Percentiles rank a stretch among this genome's conserved stretches.
Evolutionary conservation across 441 rosid genomes (phyloP).

Genomic region (Bruguiera hainesii): DNA sequence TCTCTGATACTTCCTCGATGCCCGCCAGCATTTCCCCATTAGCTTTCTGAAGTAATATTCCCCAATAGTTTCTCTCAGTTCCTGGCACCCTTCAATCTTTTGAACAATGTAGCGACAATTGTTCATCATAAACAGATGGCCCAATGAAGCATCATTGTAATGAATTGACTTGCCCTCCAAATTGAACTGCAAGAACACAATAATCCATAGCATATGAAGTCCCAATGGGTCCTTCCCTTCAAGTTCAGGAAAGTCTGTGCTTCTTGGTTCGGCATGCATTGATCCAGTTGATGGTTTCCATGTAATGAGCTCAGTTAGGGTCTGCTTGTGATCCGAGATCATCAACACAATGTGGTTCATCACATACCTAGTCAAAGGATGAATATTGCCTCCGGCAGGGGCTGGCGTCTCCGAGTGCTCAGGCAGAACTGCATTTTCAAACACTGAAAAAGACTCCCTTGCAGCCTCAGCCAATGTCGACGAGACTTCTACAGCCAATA

Average conservation of each 20-base stretch:
- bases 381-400: conserved; percentile 64
- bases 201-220: conserved; percentile 82
- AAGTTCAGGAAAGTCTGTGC: conserved; percentile 54
- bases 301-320: conserved; percentile 63
- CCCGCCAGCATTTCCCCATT: conserved; percentile 61
- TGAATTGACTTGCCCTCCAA: conserved; percentile 66
- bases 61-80: conserved; percentile 58
- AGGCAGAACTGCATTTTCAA: conserved; percentile 64
- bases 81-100: conserved; percentile 63
- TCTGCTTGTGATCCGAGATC: conserved; percentile 73
- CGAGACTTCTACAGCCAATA: conserved; percentile 65
- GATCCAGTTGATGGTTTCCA: conserved; percentile 72
- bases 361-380: conserved; percentile 84
- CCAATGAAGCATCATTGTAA: conserved; percentile 63
- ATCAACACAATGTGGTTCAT: conserved; percentile 67
- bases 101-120: conserved; percentile 87
- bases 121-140: conserved; percentile 92
- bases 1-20: conserved; percentile 74
- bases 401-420: conserved; percentile 49
- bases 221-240: conserved; percentile 65
- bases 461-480: conserved; percentile 76
- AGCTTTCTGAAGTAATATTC: conserved; percentile 71
- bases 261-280: conserved; percentile 52
- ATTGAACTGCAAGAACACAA: conserved; percentile 71
- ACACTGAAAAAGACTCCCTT: conserved; percentile 67